These are phyloP conservation scores for Trichoderma asperelloides DNA, from an alignment of 495 filamentous ascomycete genomes.

Conservation along the genomic window DNA sequence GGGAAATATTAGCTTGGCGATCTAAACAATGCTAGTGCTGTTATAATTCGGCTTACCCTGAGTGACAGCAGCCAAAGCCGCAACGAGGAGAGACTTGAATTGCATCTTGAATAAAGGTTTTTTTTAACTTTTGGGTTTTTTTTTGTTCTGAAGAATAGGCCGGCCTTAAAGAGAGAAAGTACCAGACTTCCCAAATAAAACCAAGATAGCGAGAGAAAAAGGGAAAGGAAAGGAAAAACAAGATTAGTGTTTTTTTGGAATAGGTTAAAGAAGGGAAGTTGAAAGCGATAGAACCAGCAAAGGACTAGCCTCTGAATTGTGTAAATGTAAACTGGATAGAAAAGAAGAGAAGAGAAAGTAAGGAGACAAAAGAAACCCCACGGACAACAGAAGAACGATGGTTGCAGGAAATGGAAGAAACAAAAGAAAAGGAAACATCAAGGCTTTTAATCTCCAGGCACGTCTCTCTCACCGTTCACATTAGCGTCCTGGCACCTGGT, in stretches of 20 bases:
- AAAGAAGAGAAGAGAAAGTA: constrained; percentile 6
- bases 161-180: constrained; percentile 8
- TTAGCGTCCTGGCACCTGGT: background rate
- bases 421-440: constrained; percentile 17
- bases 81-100: constrained; percentile 37
- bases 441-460: background rate
- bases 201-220: constrained; percentile 17
- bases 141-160: constrained; percentile 15
- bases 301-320: constrained; percentile 6
- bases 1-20: background rate
- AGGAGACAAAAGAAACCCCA: constrained; percentile 7
- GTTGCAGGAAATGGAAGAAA: constrained; percentile 18
- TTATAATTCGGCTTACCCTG: constrained; percentile 25
- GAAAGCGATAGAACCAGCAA: constrained; percentile 2
- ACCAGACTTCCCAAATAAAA: constrained; percentile 15
- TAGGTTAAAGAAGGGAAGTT: background rate
- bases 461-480: background rate
- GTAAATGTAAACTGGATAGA: constrained; percentile 8
- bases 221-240: constrained; percentile 17
- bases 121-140: constrained; percentile 13
- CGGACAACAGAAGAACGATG: constrained; percentile 15
- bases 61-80: constrained; percentile 38
- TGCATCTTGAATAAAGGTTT: constrained; percentile 36
- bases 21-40: background rate
- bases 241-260: background rate